Conservation (phyloP, 306 rosid genomes). For the Begonia masoniana region DNA sequence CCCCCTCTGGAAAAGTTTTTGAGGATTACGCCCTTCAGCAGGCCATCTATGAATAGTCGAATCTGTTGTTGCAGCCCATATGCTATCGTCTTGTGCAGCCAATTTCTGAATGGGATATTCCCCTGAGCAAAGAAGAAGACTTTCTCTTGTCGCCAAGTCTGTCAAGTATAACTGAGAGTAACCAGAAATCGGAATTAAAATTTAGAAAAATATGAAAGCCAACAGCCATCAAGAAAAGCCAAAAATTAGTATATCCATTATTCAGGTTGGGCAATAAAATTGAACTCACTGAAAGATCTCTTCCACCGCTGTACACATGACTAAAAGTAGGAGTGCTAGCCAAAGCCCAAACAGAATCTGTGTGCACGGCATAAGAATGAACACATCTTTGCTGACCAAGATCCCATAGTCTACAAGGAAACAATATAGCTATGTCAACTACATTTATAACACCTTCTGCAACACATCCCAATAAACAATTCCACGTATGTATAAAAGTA, state of each 20-base stretch:
- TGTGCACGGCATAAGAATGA: conserved; percentile 97
- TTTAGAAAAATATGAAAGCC: conserved; percentile 11
- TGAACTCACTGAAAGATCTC: conserved; percentile 91
- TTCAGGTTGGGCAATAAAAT: conserved; percentile 10
- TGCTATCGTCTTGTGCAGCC: conserved; percentile 66
- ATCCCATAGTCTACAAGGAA: conserved; percentile 80
- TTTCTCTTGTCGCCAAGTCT: conserved; percentile 95
- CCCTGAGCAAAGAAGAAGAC: conserved; percentile 86
- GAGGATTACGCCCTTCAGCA: conserved; percentile 74
- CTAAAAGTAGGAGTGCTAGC: conserved; percentile 91
- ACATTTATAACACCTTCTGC: too few species aligned
- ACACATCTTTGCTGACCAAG: conserved; percentile 96
- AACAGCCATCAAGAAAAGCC: conserved; percentile 2
- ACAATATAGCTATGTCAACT: conserved; percentile 13
- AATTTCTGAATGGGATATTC: conserved; percentile 77
- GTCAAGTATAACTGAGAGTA: conserved; percentile 79
- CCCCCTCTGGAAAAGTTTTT: conserved; percentile 77
- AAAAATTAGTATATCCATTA: neutral
- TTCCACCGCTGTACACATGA: conserved; percentile 96
- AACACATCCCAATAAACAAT: neutral
- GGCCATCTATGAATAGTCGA: conserved; percentile 89
- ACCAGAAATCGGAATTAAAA: conserved; percentile 38
- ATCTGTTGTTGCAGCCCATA: conserved; percentile 91
- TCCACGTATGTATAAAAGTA: neutral
- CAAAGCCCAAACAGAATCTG: conserved; percentile 99